phyloP scores from a whole-genome alignment of 2,329 filamentous ascomycete species.

The Fusarium tanahbumbuense region DNA sequence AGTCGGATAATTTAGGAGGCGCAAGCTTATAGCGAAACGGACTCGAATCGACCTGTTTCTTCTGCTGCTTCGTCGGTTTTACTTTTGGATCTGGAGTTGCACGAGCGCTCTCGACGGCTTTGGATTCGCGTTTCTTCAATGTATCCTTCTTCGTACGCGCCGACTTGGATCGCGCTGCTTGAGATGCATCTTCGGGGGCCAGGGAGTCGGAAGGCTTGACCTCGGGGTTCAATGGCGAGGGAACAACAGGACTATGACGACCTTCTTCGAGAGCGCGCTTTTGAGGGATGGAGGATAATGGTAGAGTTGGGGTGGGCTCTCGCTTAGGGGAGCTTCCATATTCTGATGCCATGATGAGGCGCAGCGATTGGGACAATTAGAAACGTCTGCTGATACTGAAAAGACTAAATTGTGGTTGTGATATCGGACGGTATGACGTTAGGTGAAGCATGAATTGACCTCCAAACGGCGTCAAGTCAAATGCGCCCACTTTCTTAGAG shows the following conservation, averaged over 20 bases:
- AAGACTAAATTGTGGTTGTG: not conserved
- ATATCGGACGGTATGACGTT: conserved; percentile 1
- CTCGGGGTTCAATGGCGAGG: conserved; percentile 80
- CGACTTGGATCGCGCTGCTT: conserved; percentile 52
- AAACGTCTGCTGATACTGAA: not conserved
- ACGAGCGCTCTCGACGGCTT: conserved; percentile 64
- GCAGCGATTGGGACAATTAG: not conserved
- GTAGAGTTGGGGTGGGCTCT: conserved; percentile 55
- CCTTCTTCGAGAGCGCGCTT: conserved; percentile 76
- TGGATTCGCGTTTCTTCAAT: conserved; percentile 75
- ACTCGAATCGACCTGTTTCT: conserved; percentile 58
- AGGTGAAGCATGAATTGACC: not conserved
- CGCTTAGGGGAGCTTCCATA: conserved; percentile 53
- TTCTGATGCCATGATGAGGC: conserved; percentile 52
- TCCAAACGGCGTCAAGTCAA: conserved; percentile 7
- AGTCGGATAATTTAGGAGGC: conserved; percentile 71
- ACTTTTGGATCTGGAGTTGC: conserved; percentile 68
- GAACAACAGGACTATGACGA: conserved; percentile 72
- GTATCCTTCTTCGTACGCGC: conserved; percentile 72
- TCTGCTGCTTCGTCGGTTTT: conserved; percentile 46
- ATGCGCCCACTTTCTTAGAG: conserved; percentile 20
- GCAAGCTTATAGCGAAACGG: conserved; percentile 72
- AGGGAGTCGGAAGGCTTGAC: conserved; percentile 57
- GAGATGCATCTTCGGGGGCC: conserved; percentile 61
- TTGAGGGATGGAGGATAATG: conserved; percentile 66